Percentiles rank a stretch among this genome's conserved stretches.
Conservation (phyloP, 768 basidiomycete species). For the Scleroderma bovista region DNA sequence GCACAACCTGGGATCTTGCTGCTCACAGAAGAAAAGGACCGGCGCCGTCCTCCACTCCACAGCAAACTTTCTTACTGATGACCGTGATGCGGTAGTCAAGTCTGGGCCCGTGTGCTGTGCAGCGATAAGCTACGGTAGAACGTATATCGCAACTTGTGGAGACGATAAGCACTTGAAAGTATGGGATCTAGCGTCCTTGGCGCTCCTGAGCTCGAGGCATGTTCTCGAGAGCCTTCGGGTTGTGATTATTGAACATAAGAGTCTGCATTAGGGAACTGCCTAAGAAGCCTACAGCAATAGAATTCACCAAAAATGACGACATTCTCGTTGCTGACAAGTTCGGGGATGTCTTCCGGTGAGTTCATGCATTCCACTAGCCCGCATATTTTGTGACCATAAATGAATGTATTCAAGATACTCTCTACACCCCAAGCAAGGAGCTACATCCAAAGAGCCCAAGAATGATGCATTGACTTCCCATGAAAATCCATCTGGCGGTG, state of each 20-base stretch:
- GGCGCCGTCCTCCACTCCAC: slow-evolving; percentile 49
- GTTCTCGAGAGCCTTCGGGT: slow-evolving; percentile 5
- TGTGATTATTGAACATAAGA: background rate
- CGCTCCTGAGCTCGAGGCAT: slow-evolving; percentile 59
- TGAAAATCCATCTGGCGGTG: slow-evolving; percentile 64
- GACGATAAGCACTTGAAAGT: slow-evolving; percentile 83
- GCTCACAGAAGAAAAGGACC: slow-evolving; percentile 35
- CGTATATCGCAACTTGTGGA: slow-evolving; percentile 54
- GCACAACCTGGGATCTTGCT: background rate
- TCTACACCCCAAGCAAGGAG: slow-evolving; percentile 30
- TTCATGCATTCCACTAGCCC: too few relatives aligned
- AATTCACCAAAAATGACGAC: slow-evolving; percentile 55
- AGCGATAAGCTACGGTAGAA: slow-evolving; percentile 40
- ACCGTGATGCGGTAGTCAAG: slow-evolving; percentile 32
- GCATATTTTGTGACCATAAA: background rate
- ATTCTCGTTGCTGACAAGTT: slow-evolving; percentile 92
- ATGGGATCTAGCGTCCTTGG: slow-evolving; percentile 57
- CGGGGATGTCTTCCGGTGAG: slow-evolving; percentile 84
- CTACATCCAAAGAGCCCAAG: slow-evolving; percentile 21
- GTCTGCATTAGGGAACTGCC: slow-evolving; percentile 57
- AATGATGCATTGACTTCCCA: slow-evolving; percentile 45
- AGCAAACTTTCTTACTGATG: slow-evolving; percentile 23
- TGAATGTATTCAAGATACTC: slow-evolving; percentile 47
- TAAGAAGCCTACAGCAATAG: slow-evolving; percentile 73
- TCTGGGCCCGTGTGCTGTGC: slow-evolving; percentile 58